Conservation (phyloP, 2,329 filamentous ascomycete species). For the Trichoderma semiorbis region DNA sequence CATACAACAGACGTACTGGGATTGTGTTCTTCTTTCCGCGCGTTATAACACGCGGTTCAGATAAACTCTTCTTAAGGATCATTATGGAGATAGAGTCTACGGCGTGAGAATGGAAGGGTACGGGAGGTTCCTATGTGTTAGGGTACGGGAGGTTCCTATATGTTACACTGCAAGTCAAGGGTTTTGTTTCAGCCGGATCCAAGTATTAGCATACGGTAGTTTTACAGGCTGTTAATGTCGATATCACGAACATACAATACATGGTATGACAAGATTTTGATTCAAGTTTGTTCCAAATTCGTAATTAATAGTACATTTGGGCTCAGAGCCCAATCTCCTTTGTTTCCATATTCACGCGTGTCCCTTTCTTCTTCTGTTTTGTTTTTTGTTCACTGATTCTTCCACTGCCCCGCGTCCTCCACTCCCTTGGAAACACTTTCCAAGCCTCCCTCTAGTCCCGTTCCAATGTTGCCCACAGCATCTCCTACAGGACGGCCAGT, state of each 20-base stretch:
- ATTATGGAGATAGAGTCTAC: not conserved
- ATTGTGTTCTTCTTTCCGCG: not conserved
- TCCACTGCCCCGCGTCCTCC: conserved; percentile 58
- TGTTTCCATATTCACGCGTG: not conserved
- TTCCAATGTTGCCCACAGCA: conserved; percentile 50
- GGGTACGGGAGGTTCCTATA: not conserved
- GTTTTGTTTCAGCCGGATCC: not conserved
- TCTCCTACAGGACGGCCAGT: conserved; percentile 54
- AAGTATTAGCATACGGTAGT: not conserved
- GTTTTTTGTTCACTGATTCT: conserved; percentile 33
- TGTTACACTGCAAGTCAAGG: not conserved
- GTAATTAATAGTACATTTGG: not conserved
- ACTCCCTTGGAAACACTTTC: conserved; percentile 50
- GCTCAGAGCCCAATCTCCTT: not conserved
- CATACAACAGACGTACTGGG: not conserved
- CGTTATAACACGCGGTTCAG: not conserved
- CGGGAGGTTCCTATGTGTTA: not conserved
- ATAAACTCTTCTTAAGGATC: not conserved
- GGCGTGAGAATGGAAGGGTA: not conserved
- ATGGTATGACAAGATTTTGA: not conserved
- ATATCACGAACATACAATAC: not conserved
- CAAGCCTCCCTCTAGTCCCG: conserved; percentile 50
- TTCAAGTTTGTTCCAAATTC: not conserved
- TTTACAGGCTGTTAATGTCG: not conserved
- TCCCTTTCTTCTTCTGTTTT: not conserved